Evolutionary conservation across 2,329 filamentous ascomycete genomes (phyloP), one percentile per base, ranked within the genome.

Genomic region (Claviceps purpurea): DNA sequence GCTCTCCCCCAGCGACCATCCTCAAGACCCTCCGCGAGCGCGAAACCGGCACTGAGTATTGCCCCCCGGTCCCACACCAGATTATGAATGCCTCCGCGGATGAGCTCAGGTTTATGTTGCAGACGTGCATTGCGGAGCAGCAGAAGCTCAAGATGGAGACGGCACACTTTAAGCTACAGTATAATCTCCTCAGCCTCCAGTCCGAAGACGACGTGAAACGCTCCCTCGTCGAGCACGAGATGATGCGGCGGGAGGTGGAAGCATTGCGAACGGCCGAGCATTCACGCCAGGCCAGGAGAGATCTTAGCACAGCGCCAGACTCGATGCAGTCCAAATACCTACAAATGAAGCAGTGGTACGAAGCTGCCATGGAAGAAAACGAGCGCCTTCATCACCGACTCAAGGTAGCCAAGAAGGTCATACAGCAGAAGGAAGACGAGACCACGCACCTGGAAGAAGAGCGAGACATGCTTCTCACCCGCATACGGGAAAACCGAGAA

Each of bases 111-210:
- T 66, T 65, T 51, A 77, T 82, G 75, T 64, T 84, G 48, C 71
- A 78, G 54, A 67, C 68, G 3, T 74, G 72, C 56, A 67, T 82
- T 43, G 73, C 72, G 22, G 77, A 84, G 57, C 76, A 81, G 55
- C 72, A 74, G 46, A 76, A 73, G 59, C 68, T 83, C 48, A 87
- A 93, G 62, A 90, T 89, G 73, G 86, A 90, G 54, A 84, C 86
- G 16, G 87, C 90, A 37, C 90, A 96, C 65, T 85, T 93, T 71
- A 94, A 93, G 69, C 73, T 97, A 51, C 91, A 96, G 65, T 86
- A 90, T 63, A 89, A 85, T 60, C 78, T 96, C 62, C 77, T 95
- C 30, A 82, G 80, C 50, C 82, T 96, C 57, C 88, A 95, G 62
- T 89, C 87, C 51, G 82, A 85, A 48, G 89, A 95, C 59, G 85